Conservation (phyloP, 129 eudicot genomes). For the Arctium lappa region DNA sequence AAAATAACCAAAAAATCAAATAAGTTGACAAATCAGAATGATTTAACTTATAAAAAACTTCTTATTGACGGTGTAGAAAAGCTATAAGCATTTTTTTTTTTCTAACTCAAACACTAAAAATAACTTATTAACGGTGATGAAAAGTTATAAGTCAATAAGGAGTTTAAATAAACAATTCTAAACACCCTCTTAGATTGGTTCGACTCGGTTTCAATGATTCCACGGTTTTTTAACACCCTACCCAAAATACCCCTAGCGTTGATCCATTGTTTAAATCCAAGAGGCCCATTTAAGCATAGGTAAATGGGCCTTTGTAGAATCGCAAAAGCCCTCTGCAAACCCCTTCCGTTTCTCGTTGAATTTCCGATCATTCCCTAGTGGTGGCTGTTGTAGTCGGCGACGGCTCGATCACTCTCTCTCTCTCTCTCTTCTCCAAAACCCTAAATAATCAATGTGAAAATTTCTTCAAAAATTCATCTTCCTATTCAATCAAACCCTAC, state of each 20-base stretch:
- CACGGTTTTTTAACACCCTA: no score
- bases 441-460: conserved; percentile 19
- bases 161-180: no score
- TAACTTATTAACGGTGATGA: no score
- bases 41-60: no score
- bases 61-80: no score
- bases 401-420: conserved; percentile 18
- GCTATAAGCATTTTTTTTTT: no score
- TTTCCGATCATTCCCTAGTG: conserved; percentile 31
- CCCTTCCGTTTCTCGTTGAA: conserved; percentile 19
- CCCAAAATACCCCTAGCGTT: not conserved
- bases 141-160: no score
- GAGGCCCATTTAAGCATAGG: conserved; percentile 1
- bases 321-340: conserved; percentile 23
- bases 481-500: not conserved
- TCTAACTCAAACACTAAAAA: no score
- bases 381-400: conserved; percentile 26
- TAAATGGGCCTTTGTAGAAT: not conserved
- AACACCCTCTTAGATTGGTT: no score
- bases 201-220: no score
- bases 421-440: not conserved
- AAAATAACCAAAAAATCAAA: no score
- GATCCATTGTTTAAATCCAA: not conserved
- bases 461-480: not conserved
- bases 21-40: no score